These are phyloP conservation scores for Gyromitra esculenta DNA, from an alignment of 2,329 filamentous ascomycete species.

Conservation along the genomic window DNA sequence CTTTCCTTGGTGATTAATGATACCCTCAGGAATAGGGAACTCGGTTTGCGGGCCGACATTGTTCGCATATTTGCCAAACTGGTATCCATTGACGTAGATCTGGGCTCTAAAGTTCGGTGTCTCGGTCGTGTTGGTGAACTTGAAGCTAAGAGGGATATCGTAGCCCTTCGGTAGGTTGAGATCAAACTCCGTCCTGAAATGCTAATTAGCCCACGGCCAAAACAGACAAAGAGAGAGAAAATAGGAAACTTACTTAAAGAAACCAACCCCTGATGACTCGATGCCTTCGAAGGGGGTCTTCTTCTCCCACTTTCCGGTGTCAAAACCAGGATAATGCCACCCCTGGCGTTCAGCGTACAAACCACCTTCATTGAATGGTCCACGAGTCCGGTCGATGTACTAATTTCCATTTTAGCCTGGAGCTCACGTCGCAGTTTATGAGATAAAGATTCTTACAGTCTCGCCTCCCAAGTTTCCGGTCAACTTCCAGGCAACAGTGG, in stretches of 20 bases:
- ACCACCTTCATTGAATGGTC: conserved; percentile 71
- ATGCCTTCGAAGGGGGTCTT: conserved; percentile 62
- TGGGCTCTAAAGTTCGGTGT: conserved; percentile 64
- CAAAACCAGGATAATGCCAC: conserved; percentile 66
- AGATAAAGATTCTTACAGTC: conserved; percentile 56
- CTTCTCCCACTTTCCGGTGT: conserved; percentile 59
- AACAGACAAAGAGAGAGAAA: conserved; percentile 58
- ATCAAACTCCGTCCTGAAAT: conserved; percentile 63
- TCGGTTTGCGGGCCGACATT: conserved; percentile 78
- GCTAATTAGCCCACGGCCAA: background rate
- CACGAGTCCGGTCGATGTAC: conserved; percentile 69
- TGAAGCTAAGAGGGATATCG: conserved; percentile 66
- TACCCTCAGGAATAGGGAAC: conserved; percentile 70
- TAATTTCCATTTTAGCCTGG: conserved; percentile 19
- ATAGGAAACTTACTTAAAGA: conserved; percentile 61
- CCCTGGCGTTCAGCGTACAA: conserved; percentile 65
- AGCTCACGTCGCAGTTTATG: background rate
- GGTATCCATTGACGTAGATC: conserved; percentile 66
- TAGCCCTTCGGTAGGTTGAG: conserved; percentile 67
- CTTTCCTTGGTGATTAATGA: conserved; percentile 74
- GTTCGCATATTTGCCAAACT: conserved; percentile 61
- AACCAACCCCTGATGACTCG: conserved; percentile 60
- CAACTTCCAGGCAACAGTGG: conserved; percentile 70
- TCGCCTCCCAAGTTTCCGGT: conserved; percentile 76
- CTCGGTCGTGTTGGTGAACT: conserved; percentile 61